Conservation (phyloP, 2,329 filamentous ascomycete genomes). For the Diaporthe ilicicola region DNA sequence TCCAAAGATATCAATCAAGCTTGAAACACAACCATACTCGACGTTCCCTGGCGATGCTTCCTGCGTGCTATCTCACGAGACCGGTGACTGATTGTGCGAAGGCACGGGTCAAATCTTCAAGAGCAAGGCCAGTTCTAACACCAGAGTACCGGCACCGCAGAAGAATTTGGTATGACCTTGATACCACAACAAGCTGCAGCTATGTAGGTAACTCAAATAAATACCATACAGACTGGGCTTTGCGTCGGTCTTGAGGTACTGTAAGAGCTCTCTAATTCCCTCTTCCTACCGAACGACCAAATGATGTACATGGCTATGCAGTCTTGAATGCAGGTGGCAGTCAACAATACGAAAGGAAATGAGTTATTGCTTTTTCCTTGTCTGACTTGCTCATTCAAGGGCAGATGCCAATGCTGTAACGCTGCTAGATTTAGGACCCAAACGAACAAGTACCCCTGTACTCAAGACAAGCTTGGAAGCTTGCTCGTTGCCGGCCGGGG, state of each 20-base stretch:
- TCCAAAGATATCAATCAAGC: neutral
- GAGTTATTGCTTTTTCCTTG: neutral
- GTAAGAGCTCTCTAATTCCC: neutral
- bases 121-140: no score
- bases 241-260: neutral
- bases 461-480: neutral
- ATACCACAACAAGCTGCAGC: neutral
- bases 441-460: neutral
- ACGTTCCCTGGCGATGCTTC: neutral
- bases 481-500: constrained; percentile 16
- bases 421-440: neutral
- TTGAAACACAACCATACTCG: no score
- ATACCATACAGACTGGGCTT: neutral
- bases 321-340: neutral
- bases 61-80: neutral
- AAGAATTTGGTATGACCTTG: neutral
- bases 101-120: neutral
- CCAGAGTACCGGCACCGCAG: no score
- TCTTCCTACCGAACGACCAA: neutral
- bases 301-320: neutral
- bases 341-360: no score
- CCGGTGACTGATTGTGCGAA: neutral
- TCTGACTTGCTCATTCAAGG: neutral
- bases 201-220: neutral
- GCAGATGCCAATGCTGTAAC: neutral